Evolutionary conservation across 495 filamentous ascomycete species (phyloP).

Genomic region (Neohortaea acidophila): DNA sequence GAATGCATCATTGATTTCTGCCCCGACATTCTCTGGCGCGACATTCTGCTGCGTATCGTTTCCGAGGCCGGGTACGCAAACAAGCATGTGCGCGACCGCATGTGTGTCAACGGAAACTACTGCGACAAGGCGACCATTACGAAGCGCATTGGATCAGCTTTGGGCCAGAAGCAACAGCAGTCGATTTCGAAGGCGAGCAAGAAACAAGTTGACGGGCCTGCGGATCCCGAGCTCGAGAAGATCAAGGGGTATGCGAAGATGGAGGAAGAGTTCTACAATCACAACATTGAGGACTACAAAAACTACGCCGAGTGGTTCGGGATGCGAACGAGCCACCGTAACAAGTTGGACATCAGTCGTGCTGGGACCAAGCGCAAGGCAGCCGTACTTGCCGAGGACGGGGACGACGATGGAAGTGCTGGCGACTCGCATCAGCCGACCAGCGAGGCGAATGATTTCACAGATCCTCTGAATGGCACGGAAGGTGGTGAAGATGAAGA

Average conservation of each 20-base stretch:
- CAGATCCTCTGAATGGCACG: too few species aligned
- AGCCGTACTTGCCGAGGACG: too few species aligned
- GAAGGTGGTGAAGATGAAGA: slow-evolving; percentile 2
- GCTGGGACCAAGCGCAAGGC: background rate
- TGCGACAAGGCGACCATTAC: slow-evolving; percentile 16
- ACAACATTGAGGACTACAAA: slow-evolving; percentile 6
- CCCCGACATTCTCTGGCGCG: slow-evolving; percentile 15
- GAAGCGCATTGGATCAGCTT: slow-evolving; percentile 15
- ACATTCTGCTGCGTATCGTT: slow-evolving; percentile 14
- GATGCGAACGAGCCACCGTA: background rate
- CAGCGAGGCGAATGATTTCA: too few species aligned
- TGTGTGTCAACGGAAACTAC: slow-evolving; percentile 14
- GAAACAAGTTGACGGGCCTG: background rate
- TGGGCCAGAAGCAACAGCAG: slow-evolving; percentile 17
- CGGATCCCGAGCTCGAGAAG: slow-evolving; percentile 1
- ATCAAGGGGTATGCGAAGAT: slow-evolving; percentile 1
- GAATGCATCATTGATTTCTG: slow-evolving; percentile 17
- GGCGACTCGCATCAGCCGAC: too few species aligned
- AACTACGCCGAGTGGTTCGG: slow-evolving; percentile 10
- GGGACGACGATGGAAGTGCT: too few species aligned
- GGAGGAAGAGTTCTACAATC: slow-evolving; percentile 6
- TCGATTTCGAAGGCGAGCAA: background rate
- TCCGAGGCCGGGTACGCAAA: slow-evolving; percentile 9
- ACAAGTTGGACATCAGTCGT: background rate
- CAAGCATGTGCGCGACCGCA: slow-evolving; percentile 11